Conservation (phyloP, 345 rosid species). For the Rhodamnia argentea region DNA sequence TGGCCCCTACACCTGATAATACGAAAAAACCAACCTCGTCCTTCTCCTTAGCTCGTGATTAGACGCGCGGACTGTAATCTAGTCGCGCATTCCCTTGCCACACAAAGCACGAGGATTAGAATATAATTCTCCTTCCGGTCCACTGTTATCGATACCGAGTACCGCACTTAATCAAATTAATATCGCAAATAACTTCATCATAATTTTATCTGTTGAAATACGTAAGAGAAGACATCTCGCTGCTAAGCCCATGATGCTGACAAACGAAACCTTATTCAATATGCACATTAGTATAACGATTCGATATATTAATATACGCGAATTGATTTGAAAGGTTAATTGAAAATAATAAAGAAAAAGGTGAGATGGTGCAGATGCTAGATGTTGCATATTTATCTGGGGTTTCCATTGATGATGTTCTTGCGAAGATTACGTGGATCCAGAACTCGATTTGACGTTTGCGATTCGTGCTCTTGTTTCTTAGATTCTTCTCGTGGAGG, state of each 20-base stretch:
- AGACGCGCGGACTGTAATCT: background rate
- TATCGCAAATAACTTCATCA: background rate
- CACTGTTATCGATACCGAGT: background rate
- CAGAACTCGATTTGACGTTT: background rate
- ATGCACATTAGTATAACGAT: background rate
- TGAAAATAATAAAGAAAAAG: background rate
- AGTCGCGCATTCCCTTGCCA: background rate
- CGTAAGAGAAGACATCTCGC: background rate
- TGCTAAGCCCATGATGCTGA: background rate
- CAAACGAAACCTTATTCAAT: background rate
- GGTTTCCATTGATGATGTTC: background rate
- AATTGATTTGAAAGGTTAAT: background rate
- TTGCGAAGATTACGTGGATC: background rate
- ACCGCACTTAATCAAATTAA: background rate
- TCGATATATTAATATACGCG: background rate
- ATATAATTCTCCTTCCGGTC: background rate
- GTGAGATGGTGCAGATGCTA: background rate
- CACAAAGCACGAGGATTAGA: background rate
- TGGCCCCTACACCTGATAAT: background rate
- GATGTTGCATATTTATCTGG: background rate
- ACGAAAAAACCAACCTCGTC: background rate
- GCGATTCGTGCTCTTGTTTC: background rate
- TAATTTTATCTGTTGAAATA: background rate
- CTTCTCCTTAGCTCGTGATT: background rate
- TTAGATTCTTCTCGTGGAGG: background rate